Conservation (phyloP, 208 protist species). For the Leishmania major region DNA sequence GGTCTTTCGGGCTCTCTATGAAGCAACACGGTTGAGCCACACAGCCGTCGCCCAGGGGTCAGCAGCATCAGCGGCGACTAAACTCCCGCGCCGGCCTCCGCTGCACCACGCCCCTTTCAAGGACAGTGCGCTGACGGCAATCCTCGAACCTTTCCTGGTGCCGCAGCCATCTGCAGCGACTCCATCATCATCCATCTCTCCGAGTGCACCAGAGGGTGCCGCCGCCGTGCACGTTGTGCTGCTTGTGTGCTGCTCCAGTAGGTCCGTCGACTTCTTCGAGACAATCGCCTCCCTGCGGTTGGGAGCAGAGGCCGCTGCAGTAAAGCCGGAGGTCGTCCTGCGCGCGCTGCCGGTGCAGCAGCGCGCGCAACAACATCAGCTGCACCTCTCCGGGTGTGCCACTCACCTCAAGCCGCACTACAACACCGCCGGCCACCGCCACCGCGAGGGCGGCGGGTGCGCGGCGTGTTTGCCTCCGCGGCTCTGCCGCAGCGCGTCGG, state of each 20-base stretch:
- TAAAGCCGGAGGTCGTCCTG: conserved; percentile 41
- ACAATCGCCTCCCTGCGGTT: conserved; percentile 72
- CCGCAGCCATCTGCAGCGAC: conserved; percentile 16
- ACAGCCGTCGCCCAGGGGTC: neutral
- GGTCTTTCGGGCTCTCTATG: conserved; percentile 64
- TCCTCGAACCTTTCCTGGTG: conserved; percentile 68
- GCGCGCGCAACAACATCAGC: conserved; percentile 14
- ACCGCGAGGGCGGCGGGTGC: neutral
- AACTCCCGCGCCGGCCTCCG: conserved; percentile 18
- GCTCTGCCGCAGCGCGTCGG: conserved; percentile 29
- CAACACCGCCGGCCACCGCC: neutral
- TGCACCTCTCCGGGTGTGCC: neutral
- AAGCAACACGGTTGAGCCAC: conserved; percentile 1
- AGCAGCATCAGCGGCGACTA: neutral
- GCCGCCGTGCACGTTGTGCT: conserved; percentile 19
- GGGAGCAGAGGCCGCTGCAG: conserved; percentile 63
- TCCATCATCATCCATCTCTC: conserved; percentile 16
- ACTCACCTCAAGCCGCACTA: neutral
- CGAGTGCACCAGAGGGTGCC: neutral
- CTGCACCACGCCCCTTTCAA: conserved; percentile 64
- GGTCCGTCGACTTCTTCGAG: conserved; percentile 68
- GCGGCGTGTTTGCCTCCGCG: neutral
- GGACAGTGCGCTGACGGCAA: conserved; percentile 66
- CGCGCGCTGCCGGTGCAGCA: conserved; percentile 33
- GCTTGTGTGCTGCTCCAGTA: conserved; percentile 70